phyloP scores from a whole-genome alignment of 371 early-diverging fungal genomes.

The Lichtheimia hyalospora region DNA sequence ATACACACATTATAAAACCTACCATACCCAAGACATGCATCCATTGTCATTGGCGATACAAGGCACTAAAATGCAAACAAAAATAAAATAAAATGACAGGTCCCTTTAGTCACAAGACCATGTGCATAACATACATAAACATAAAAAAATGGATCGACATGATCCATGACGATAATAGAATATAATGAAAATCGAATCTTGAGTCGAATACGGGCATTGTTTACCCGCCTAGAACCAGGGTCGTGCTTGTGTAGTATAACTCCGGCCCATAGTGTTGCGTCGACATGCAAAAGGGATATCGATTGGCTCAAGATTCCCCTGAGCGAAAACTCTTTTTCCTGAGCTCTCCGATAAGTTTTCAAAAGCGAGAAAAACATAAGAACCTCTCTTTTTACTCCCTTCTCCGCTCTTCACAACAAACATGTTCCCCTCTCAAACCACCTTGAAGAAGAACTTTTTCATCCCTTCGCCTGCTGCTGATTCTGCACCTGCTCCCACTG shows the following conservation, averaged over 20 bases:
- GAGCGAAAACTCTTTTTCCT: conserved; percentile 6
- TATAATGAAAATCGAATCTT: neutral
- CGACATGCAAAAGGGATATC: neutral
- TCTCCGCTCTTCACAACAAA: neutral
- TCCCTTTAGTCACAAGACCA: too few relatives aligned
- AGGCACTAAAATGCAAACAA: too few relatives aligned
- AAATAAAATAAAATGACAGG: too few relatives aligned
- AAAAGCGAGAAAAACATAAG: too few relatives aligned
- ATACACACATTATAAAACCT: too few relatives aligned
- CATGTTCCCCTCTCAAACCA: conserved; percentile 45
- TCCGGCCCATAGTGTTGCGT: conserved; percentile 1
- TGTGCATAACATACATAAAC: too few relatives aligned
- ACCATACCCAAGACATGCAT: too few relatives aligned
- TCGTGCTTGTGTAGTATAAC: conserved; percentile 3
- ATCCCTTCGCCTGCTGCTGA: conserved; percentile 48
- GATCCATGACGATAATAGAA: too few relatives aligned
- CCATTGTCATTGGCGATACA: too few relatives aligned
- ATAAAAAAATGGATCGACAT: too few relatives aligned
- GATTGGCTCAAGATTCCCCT: conserved; percentile 6
- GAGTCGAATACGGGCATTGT: neutral
- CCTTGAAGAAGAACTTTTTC: conserved; percentile 48
- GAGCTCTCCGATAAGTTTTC: too few relatives aligned
- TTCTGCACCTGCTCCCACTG: conserved; percentile 57
- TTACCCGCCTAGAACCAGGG: neutral
- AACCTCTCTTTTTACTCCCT: conserved; percentile 8